These are phyloP conservation scores for Ascochyta rabiei DNA, from an alignment of 2,329 filamentous ascomycete species.

Conservation along the genomic window DNA sequence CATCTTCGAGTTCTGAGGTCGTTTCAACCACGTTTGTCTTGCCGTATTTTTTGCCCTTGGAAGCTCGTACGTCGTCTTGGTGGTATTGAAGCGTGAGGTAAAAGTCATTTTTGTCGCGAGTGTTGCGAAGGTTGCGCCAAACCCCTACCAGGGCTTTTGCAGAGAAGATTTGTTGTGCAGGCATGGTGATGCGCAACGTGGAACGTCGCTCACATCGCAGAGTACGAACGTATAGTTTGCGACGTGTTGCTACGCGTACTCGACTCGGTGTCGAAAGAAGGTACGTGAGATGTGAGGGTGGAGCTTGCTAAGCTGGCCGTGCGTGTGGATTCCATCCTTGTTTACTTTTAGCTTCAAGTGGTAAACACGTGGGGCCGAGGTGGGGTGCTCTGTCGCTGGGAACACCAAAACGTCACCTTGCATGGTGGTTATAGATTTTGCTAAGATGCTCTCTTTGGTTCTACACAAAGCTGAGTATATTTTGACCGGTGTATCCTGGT, in stretches of 20 bases:
- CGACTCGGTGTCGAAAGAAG: conserved; percentile 3
- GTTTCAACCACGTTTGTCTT: conserved; percentile 24
- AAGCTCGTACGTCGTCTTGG: conserved; percentile 31
- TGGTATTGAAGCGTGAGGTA: conserved; percentile 44
- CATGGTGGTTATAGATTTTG: neutral
- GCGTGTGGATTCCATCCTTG: conserved; percentile 8
- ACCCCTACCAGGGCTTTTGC: conserved; percentile 43
- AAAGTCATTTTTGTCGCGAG: conserved; percentile 39
- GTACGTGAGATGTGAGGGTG: conserved; percentile 13
- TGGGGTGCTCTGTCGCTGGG: conserved; percentile 2
- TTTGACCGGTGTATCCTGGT: conserved; percentile 10
- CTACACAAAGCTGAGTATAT: conserved; percentile 9
- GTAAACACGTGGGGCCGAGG: conserved; percentile 10
- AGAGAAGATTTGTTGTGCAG: conserved; percentile 43
- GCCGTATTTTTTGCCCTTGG: conserved; percentile 24
- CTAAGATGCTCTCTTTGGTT: neutral
- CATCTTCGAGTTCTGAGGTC: conserved; percentile 27
- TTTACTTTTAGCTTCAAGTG: conserved; percentile 10
- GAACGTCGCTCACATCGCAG: conserved; percentile 9
- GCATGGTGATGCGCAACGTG: conserved; percentile 13
- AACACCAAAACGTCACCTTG: conserved; percentile 11
- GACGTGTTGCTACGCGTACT: neutral
- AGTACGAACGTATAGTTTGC: neutral
- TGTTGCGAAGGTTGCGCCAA: conserved; percentile 41
- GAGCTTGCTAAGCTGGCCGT: conserved; percentile 9